These are phyloP conservation scores for Candida fluviatilis DNA, from an alignment of 805 yeast genomes.

Conservation along the genomic window DNA sequence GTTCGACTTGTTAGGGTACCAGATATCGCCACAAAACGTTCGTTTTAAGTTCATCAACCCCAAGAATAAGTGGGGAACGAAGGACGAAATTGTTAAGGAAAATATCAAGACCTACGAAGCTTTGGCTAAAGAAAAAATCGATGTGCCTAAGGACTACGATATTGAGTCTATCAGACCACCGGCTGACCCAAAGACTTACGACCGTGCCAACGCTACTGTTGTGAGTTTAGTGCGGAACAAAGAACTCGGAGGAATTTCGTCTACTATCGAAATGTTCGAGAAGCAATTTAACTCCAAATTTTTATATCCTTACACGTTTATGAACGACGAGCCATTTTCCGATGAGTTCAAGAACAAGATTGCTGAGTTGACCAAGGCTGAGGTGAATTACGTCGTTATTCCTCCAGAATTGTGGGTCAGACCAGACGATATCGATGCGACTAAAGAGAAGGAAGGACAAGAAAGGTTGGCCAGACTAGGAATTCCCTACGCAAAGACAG, in stretches of 20 bases:
- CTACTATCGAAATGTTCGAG: conserved; percentile 61
- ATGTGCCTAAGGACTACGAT: conserved; percentile 43
- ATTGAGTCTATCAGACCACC: conserved; percentile 5
- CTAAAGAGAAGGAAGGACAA: conserved; percentile 63
- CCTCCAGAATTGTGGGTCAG: conserved; percentile 83
- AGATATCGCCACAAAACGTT: conserved; percentile 26
- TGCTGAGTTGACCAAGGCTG: conserved; percentile 67
- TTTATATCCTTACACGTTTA: conserved; percentile 91
- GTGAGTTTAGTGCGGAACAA: conserved; percentile 67
- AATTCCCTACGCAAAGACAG: conserved; percentile 71
- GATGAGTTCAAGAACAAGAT: conserved; percentile 76
- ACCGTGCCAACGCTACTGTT: conserved; percentile 69
- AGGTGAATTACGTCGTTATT: conserved; percentile 70
- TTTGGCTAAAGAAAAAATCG: conserved; percentile 33
- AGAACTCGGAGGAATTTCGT: conserved; percentile 47
- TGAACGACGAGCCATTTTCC: conserved; percentile 81
- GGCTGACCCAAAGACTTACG: conserved; percentile 15
- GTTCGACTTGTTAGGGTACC: conserved; percentile 10
- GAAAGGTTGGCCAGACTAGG: conserved; percentile 50
- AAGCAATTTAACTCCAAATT: conserved; percentile 65
- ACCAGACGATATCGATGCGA: conserved; percentile 80
- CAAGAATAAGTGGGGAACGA: conserved; percentile 21
- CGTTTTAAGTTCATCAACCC: conserved; percentile 29
- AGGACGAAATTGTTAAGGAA: conserved; percentile 27
- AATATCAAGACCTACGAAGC: conserved; percentile 38